Evolutionary conservation across 306 rosid species (phyloP), one percentile per base, ranked within the genome.

Genomic region (Morella rubra): DNA sequence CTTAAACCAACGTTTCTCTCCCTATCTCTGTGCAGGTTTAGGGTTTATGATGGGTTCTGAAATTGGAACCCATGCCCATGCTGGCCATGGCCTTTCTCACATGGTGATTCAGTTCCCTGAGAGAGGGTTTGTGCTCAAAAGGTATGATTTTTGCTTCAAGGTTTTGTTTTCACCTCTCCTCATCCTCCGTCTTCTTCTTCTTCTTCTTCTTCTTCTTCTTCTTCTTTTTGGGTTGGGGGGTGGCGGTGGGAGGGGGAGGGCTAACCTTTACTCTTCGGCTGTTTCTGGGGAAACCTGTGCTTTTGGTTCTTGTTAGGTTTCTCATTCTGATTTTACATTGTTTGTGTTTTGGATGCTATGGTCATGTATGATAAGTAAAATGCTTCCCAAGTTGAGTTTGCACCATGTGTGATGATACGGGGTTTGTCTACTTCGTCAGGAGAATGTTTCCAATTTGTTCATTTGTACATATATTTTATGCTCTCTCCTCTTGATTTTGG

Each of bases 41-140:
- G 75, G 62, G 71, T 44, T 71, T 73, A 16, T 18, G 49, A 85
- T 82, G 76, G n/a, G 42, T 54, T 3, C 69, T 22, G 47, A 14
- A 45, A 7, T 66, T 16, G 49, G 10, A 56, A 44, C 74, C 80
- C 40, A 56, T 47, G 11, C 53, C 62, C 79, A 66, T 9, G 47
- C 46, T 64, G 70, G 24, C 49, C 47, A 41, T 40, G 47, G 70
- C 47, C 5, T 64, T 37, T 22, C 47, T 64, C 49, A 40, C 12
- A 40, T 68, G 37, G 60, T 68, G 54, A 56, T 80, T 78, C 78
- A 62, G 49, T 60, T 78, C 66, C 84, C 80, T 78, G 71, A 41
- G 74, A 24, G 73, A 7, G 73, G 74, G 65, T 76, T 81, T 81
- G 76, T 73, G 72, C 82, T 73, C 18, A 8, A 76, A 83, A 83